These are phyloP conservation scores for Metschnikowia matae DNA, from an alignment of 805 yeast species.

Conservation along the genomic window DNA sequence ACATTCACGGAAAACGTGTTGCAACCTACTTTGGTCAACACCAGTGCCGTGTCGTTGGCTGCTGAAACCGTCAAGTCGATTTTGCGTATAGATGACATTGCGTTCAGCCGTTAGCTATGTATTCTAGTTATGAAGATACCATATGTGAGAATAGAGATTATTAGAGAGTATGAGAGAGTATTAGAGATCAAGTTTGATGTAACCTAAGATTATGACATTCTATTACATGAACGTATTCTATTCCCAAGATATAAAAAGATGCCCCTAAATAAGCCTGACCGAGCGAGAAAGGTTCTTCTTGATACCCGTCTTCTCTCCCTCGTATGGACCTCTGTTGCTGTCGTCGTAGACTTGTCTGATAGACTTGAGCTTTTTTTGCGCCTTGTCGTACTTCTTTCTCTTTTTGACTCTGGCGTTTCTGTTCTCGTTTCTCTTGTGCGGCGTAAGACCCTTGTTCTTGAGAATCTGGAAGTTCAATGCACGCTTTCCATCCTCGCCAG, in stretches of 20 bases:
- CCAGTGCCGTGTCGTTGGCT: slow-evolving; percentile 90
- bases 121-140: neutral
- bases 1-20: slow-evolving; percentile 90
- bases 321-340: slow-evolving; percentile 65
- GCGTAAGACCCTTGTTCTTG: slow-evolving; percentile 95
- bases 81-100: slow-evolving; percentile 94
- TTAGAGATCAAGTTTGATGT: too few relatives aligned
- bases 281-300: slow-evolving; percentile 89
- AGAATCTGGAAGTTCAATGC: slow-evolving; percentile 92
- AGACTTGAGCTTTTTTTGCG: slow-evolving; percentile 88
- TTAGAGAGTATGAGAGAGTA: too few relatives aligned
- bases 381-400: slow-evolving; percentile 94
- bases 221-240: too few relatives aligned
- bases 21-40: slow-evolving; percentile 93
- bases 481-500: slow-evolving; percentile 83
- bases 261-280: slow-evolving; percentile 51
- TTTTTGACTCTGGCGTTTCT: slow-evolving; percentile 96
- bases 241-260: too few relatives aligned
- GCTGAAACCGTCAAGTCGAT: slow-evolving; percentile 96
- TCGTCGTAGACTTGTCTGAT: slow-evolving; percentile 86
- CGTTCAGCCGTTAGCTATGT: slow-evolving; percentile 43
- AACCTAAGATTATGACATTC: neutral
- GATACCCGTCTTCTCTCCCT: slow-evolving; percentile 96
- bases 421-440: slow-evolving; percentile 87
- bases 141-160: too few relatives aligned